Base-by-base conservation (phyloP, 495 filamentous ascomycete species). In the Hypoxylon perforatum region DNA sequence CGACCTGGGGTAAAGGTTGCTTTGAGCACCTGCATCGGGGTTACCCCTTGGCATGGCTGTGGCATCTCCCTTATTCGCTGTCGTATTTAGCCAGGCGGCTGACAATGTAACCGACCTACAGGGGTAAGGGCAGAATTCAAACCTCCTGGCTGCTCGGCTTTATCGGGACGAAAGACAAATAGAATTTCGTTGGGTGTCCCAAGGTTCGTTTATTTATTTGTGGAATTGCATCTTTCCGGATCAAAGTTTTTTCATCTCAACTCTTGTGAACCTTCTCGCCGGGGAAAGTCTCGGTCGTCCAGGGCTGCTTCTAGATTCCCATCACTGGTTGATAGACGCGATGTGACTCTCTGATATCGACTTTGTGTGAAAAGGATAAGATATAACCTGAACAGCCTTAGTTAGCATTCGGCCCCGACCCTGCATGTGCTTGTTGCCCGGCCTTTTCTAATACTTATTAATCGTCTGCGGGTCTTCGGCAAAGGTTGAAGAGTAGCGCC, bases 41-140 rank as follows among this genome's bases (percentile, higher is more conserved):
- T 55, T 38, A 52, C 58, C 46, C 57, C 54, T 63, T 47, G 19
- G 28, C 47, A 42, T 21, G 53, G 57, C 28, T 23, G 30, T 67
- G 48, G 21, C 61, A 15, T 14, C 41, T 7, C 7, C 47, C 15
- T 52, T 15, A 64, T 61, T 69, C 56, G 61, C 15, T 42, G 51
- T 4, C 17, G 12, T 25, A 48, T 69, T 69, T 69, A 69, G 57
- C 66, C 66, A 61, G 61, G 5, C 52, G 15, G 50, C 28, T 50
- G 25, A 25, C 50, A 23, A 54, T 61, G 63, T 41, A 67, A 57
- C 63, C 63, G 36, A 21, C 8, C 5, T 41, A 17, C 66, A 35
- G 61, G 66, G 66, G 61, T 63, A 46, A 33, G 52, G 66, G 61
- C 1, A 69, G 41, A 69, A 69, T 64, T 57, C 51, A 45, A 41